These are phyloP conservation scores for Trebouxia gelatinosa DNA, from an alignment of 163 green algal species.

Conservation along the genomic window DNA sequence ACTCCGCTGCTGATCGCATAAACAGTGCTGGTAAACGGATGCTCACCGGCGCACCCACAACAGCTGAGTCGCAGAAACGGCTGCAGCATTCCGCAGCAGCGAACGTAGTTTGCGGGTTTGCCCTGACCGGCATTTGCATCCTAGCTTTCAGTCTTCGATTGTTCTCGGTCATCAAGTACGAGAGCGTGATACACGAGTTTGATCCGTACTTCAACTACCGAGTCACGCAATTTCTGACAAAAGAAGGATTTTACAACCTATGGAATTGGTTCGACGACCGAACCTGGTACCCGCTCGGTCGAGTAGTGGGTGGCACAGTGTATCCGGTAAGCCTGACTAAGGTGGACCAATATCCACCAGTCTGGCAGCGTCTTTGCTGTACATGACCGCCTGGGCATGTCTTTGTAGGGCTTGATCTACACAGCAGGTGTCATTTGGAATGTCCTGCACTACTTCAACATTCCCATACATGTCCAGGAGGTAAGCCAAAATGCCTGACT, in stretches of 20 bases:
- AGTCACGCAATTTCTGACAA: constrained; percentile 81
- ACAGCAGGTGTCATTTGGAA: constrained; percentile 84
- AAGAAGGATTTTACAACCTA: constrained; percentile 81
- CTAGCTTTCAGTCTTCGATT: constrained; percentile 72
- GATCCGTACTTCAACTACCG: constrained; percentile 89
- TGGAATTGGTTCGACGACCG: constrained; percentile 93
- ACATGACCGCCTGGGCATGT: background rate
- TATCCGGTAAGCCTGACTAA: constrained; percentile 67
- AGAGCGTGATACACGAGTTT: constrained; percentile 81
- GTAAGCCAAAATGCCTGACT: constrained; percentile 38
- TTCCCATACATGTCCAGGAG: constrained; percentile 88
- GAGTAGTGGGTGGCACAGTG: constrained; percentile 86
- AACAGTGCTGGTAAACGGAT: background rate
- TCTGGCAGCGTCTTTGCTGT: background rate
- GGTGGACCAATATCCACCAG: background rate
- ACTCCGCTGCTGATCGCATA: background rate
- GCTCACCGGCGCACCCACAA: constrained; percentile 5
- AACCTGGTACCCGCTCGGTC: constrained; percentile 91
- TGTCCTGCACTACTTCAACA: constrained; percentile 79
- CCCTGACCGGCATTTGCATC: constrained; percentile 63
- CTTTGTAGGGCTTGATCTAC: constrained; percentile 78
- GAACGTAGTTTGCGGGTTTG: constrained; percentile 20
- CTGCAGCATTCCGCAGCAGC: constrained; percentile 16
- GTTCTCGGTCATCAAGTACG: constrained; percentile 90
- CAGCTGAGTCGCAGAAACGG: constrained; percentile 14